Percentiles rank a stretch among this genome's conserved stretches.
These are phyloP conservation scores for Acidomyces sp. DNA, from an alignment of 495 filamentous ascomycete genomes.

Conservation along the genomic window DNA sequence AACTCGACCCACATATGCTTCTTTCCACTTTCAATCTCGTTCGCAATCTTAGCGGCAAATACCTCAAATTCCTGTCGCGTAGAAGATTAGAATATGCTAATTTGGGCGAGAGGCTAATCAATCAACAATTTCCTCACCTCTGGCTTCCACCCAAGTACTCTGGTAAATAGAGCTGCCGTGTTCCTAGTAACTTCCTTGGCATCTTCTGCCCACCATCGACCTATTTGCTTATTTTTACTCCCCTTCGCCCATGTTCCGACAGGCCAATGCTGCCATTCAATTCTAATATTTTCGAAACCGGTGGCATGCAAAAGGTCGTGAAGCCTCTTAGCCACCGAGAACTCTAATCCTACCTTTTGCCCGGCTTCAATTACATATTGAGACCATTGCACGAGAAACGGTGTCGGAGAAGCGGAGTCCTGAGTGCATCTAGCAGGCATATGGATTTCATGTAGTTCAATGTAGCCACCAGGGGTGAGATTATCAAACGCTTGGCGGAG, in stretches of 20 bases:
- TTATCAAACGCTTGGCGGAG: conserved; percentile 15
- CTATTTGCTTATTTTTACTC: background rate
- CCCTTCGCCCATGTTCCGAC: conserved; percentile 7
- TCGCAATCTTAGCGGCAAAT: no score
- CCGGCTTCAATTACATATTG: background rate
- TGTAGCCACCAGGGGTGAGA: background rate
- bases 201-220: background rate
- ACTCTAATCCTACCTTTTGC: no score
- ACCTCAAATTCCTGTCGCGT: no score
- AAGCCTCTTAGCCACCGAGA: background rate
- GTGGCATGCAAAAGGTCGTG: background rate
- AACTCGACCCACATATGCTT: no score
- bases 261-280: background rate
- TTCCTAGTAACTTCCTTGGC: background rate
- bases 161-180: background rate
- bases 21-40: no score
- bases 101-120: no score
- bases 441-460: no score
- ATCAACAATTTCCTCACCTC: conserved; percentile 1
- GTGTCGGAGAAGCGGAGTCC: no score
- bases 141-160: conserved; percentile 1
- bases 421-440: no score
- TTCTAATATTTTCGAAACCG: background rate
- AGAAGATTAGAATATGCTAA: no score
- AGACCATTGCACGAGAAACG: no score